Evolutionary conservation across 305 asterid genomes (phyloP).

Genomic region (Fraxinus xanthoxyloides): DNA sequence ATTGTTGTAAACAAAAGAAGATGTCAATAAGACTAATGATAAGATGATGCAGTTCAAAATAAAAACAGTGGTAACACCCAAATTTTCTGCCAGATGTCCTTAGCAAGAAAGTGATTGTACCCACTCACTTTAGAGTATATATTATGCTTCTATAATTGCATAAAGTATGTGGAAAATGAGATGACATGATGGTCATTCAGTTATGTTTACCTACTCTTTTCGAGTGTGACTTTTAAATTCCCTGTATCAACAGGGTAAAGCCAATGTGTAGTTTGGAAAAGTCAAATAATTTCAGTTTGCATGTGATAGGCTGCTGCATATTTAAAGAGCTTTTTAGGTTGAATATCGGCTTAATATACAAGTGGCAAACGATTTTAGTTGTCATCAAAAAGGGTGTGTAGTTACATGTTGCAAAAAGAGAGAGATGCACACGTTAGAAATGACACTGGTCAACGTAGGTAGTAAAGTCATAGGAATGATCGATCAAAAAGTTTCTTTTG

Average conservation of each 20-base stretch:
- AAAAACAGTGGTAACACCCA: background rate
- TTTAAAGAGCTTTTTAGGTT: background rate
- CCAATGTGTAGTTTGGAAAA: background rate
- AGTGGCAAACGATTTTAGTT: background rate
- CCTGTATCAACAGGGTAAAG: background rate
- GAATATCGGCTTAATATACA: background rate
- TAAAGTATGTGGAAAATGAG: background rate
- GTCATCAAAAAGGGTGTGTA: background rate
- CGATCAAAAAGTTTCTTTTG: background rate
- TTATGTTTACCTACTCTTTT: background rate
- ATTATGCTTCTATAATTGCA: background rate
- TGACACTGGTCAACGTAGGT: background rate
- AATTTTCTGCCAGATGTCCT: background rate
- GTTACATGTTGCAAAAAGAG: background rate
- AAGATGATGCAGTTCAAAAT: slow-evolving; percentile 13
- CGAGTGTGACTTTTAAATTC: background rate
- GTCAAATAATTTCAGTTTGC: background rate
- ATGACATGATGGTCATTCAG: background rate
- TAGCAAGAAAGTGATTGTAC: slow-evolving; percentile 10
- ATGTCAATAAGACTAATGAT: background rate
- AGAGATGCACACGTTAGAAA: background rate
- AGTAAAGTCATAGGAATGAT: background rate
- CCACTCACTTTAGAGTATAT: background rate
- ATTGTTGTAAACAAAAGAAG: slow-evolving; percentile 7
- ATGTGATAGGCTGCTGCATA: background rate